Base-by-base conservation (phyloP, 768 basidiomycete species). In the Russula foetens region DNA sequence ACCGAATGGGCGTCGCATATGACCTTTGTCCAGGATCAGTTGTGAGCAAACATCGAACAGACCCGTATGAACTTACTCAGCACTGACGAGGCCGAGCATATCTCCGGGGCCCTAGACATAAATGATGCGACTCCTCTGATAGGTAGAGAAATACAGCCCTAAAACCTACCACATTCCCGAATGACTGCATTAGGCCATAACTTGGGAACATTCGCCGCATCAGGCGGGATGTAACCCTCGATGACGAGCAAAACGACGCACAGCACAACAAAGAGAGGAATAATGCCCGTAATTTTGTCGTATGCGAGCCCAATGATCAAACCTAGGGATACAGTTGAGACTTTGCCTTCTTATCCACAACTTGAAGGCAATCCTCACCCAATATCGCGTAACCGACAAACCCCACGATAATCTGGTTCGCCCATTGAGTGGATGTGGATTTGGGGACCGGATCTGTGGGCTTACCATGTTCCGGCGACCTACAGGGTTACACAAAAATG, bases 121-220 rank as follows among this genome's bases (percentile, higher is more conserved):
- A 11, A 41, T 8, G 28, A 44, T 51, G 26, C 39, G 43, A n/a
- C 29, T 52, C 31, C 24, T 45, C 31, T 26, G 31, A 43, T 7
- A 31, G n/a, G n/a, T n/a, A 43, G 24, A 59, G 19, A 12, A 17
- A 5, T 19, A 4, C n/a, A 14, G 23, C n/a, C 8, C 26, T n/a
- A 28, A 24, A 4, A 52, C 50, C 38, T 35, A 59, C 58, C 72
- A 87, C 48, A 66, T 88, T 88, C n/a, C 85, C 86, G 47, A 77
- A 80, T 4, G 82, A 85, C 65, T 86, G 83, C 85, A 88, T 85
- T 56, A 86, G 72, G 3, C 84, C 87, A 69, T 86, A 88, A 64
- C 83, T 84, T 39, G 35, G 7, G 19, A 29, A 7, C n/a, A 59
- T 7, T 50, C 38, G 38, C 35, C 12, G 21, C 19, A 52, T 56